Evolutionary conservation across 768 basidiomycete genomes (phyloP).

Genomic region (Pleurotus salmoneostramineus): DNA sequence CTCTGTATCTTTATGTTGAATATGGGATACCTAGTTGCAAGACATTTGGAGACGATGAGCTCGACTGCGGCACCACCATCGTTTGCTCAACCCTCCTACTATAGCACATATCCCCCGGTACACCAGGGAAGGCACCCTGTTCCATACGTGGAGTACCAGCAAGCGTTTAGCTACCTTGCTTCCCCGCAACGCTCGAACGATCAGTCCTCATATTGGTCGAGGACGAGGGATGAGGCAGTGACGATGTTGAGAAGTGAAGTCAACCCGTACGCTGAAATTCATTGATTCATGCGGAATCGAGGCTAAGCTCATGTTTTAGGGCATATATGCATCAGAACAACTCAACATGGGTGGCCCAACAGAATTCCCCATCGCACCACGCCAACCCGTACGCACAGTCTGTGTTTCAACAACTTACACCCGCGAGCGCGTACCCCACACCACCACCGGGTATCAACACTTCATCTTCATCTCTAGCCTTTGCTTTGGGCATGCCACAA

Average conservation of each 20-base stretch:
- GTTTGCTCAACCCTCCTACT: slow-evolving; percentile 56
- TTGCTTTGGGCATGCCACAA: slow-evolving; percentile 55
- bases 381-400: slow-evolving; percentile 59
- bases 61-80: slow-evolving; percentile 58
- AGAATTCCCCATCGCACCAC: slow-evolving; percentile 47
- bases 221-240: slow-evolving; percentile 55
- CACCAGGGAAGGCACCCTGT: slow-evolving; percentile 28
- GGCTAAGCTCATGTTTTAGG: slow-evolving; percentile 19
- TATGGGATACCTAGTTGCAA: slow-evolving; percentile 42
- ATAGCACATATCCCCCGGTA: slow-evolving; percentile 30
- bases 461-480: slow-evolving; percentile 74
- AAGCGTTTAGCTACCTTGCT: slow-evolving; percentile 53
- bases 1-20: slow-evolving; percentile 2
- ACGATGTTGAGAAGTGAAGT: slow-evolving; percentile 54
- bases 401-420: slow-evolving; percentile 57
- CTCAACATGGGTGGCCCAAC: slow-evolving; percentile 36
- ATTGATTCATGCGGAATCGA: background rate
- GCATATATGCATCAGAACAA: slow-evolving; percentile 39
- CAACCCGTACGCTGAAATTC: slow-evolving; percentile 35
- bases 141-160: slow-evolving; percentile 67
- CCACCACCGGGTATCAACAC: slow-evolving; percentile 60
- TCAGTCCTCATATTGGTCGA: slow-evolving; percentile 62
- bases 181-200: slow-evolving; percentile 38
- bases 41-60: slow-evolving; percentile 61
- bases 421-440: slow-evolving; percentile 67